Base-by-base conservation (phyloP, 192 early-diverging fungal genomes). In the Coemansia sp. region DNA sequence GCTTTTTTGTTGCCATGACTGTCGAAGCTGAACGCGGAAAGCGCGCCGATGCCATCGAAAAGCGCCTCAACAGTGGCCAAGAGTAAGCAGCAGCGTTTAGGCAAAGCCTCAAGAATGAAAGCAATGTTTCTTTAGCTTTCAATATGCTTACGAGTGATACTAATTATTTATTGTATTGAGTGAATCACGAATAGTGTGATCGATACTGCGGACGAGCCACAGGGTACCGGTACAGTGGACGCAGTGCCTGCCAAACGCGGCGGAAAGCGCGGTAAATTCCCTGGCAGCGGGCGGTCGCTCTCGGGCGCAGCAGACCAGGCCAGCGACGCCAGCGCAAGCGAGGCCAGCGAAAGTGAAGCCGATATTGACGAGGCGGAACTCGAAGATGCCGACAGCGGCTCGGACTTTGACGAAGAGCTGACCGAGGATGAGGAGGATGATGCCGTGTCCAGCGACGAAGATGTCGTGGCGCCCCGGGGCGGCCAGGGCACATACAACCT, bases 401-500 rank as follows among this genome's bases (percentile, higher is more conserved):
- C 66, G 2, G 66, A 74, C 49, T 56, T 56, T 56, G 54, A 56
- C 8, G 54, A 56, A 31, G 23, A 26, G 54, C 54, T 36, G 28
- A 56, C 54, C 5, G 71, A 67, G 3, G 68, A 68, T 23, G 72
- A 65, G 3, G 62, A 68, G 1, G 62, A 61, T 18, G 53, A 76
- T 1, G 63, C 53, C n/a, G 61, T 52, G 49, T 56, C 55, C 8
- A 69, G 51, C 42, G 65, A 56, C n/a, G 64, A 65, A 2, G 71
- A 73, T 17, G 60, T 64, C 26, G 28, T 31, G 23, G 40, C 51
- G 17, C 20, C 47, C 20, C 70, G 76, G 6, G 68, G 76, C 59
- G 76, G 76, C 47, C 72, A 60, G 24, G 55, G 64, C 17, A 63
- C 51, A 1, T 79, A 79, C 60, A 79, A 79, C 36, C 58, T 79